A percentile compares a stretch with the other conserved stretches of the same genome.
Evolutionary conservation across 345 rosid species (phyloP).

Genomic region (Camelina sativa): DNA sequence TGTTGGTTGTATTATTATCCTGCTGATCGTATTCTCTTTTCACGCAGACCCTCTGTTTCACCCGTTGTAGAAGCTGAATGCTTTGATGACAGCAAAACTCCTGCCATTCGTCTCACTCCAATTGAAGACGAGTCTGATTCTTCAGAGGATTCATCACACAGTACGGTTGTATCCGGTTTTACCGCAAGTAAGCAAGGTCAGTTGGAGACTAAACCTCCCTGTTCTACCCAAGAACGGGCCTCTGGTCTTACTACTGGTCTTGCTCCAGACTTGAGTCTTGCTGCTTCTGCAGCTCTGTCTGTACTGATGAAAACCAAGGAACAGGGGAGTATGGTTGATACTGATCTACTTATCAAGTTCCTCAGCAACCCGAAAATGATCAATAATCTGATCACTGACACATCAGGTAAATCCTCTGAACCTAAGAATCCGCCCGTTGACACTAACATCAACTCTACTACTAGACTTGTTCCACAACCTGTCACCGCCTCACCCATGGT

Average conservation of each 20-base stretch:
- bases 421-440: constrained; percentile 2
- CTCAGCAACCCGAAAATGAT: constrained; percentile 58
- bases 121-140: constrained; percentile 56
- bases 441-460: constrained; percentile 15
- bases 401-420: constrained; percentile 32
- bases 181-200: constrained; percentile 29
- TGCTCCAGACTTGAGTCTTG: constrained; percentile 43
- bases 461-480: constrained; percentile 20
- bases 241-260: constrained; percentile 39
- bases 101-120: constrained; percentile 57
- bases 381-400: constrained; percentile 44
- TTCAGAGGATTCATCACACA: constrained; percentile 33
- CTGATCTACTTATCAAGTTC: constrained; percentile 60
- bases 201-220: constrained; percentile 19
- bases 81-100: constrained; percentile 58
- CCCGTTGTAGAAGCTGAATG: constrained; percentile 41
- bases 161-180: not conserved
- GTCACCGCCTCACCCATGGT: constrained; percentile 6
- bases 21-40: constrained; percentile 4
- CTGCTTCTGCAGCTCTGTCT: constrained; percentile 53
- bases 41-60: constrained; percentile 57
- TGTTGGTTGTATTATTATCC: not conserved
- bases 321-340: constrained; percentile 53
- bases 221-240: constrained; percentile 10
- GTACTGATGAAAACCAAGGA: constrained; percentile 48